Evolutionary conservation across 192 early-diverging fungal genomes (phyloP), one percentile per base, ranked within the genome.

Genomic region (Coemansia sp.): DNA sequence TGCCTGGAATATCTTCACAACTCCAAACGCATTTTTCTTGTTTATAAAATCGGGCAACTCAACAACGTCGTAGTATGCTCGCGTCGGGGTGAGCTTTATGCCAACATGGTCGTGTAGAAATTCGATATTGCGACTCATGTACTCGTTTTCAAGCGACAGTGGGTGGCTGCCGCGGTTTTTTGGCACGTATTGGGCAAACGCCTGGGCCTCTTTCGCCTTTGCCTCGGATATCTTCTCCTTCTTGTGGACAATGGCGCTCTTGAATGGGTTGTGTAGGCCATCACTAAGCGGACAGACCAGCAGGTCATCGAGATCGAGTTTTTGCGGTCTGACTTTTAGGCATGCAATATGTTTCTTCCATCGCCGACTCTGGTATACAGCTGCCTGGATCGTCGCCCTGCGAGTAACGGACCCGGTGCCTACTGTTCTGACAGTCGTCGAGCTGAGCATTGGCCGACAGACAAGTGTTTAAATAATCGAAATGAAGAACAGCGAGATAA

Each of bases 191-290:
- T 33, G n/a, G 2, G 59, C 60, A 31, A 69, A 34, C 10, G 34
- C 20, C 22, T 69, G 55, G 1, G 34, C 64, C 16, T 57, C 33
- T 20, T 41, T 40, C 41, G 46, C 44, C 16, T 67, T 55, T 15
- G 61, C 61, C 12, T 63, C 36, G 12, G 36, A n/a, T 13, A 63
- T 22, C 40, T 18, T 36, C 8, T 44, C 13, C 3, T 51, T 65
- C 12, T 47, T 55, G 3, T 44, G n/a, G 1, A 5, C 3, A 61
- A 71, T 71, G 34, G 67, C 27, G 12, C 49, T 54, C 18, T 73
- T 20, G 15, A 84, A 47, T 3, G 82, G 82, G 31, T 84, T 84
- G 71, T 84, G 82, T 24, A 84, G 36, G 1, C 66, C 15, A 69
- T 24, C 42, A 15, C 22, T 54, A 49, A 66, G 24, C 29, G 34